Base-by-base conservation (phyloP, 495 filamentous ascomycete genomes). In the Niebla homalea region DNA sequence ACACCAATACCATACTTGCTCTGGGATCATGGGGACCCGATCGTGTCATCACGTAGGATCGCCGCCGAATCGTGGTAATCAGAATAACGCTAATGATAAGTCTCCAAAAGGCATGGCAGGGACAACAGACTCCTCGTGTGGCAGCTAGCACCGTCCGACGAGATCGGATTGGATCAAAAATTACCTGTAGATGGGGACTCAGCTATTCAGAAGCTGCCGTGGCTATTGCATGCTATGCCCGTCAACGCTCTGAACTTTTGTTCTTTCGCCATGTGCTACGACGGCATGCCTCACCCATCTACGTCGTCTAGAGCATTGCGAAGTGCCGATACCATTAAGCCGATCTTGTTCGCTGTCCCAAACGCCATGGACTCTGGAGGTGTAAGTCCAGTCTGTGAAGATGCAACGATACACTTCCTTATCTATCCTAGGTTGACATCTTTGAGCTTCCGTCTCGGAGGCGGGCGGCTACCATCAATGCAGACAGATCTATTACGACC, bases 171-270 rank as follows among this genome's bases (percentile, higher is more conserved):
- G 57, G 82, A 80, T 51, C 84, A 73, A 36, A 70, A 72, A 32
- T 70, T 94, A 4, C 90, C 92, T 1, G 77, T 89, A 14, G 77
- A 87, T 36, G 56, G n/a, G 48, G 69, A 55, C 61, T 43, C 50
- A 39, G 43, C 54, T 14, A 46, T 53, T 43, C 41, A 58, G 46
- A 71, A 69, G 20, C 75, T 85, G 60, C 92, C 92, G 15, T 94
- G 88, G 88, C 66, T 97, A 4, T 66, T 95, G 32, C 78, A 93
- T 70, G 76, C 85, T 29, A 64, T 98, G 5, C 69, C 83, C 25
- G 86, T 97, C 37, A 96, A 95, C 62, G 86, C 92, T 15, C 75
- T 97, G 63, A 98, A 96, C 64, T 98, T 97, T 61, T 98, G 92
- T 57, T 79, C 86, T 1, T 98, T 98, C 62, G 77, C 84, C 4